Evolutionary conservation across 179 eudicot species (phyloP), one percentile per base, ranked within the genome.

Genomic region (Pouteria campechiana): DNA sequence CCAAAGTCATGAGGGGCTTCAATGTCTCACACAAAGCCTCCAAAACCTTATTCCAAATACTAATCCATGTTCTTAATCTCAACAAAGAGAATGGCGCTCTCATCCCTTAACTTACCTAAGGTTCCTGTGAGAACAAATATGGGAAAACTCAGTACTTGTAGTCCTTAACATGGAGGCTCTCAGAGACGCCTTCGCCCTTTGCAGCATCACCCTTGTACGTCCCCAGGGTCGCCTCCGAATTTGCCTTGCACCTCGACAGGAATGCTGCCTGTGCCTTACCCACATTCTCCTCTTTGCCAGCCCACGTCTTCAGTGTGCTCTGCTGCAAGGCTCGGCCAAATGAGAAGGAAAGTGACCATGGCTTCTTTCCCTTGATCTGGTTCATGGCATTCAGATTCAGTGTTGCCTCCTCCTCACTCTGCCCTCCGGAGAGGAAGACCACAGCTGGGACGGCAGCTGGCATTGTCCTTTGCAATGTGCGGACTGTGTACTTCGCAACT

Each of bases 281-380:
- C 7, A 75, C 60, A 22, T 86, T 86, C 51, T 82, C 95, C 4
- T 55, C 65, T 47, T 86, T 82, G 0, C 95, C 95, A 18, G 12
- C 11, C 95, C 95, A 86, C 1, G 95, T 69, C 84, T 86, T 86
- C 15, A 86, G 93, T 52, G 95, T 86, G 56, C 95, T 86, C 42
- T 50, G 64, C 62, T 86, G 95, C 39, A 86, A 85, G 29, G 95
- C 95, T 23, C 95, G 78, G 15, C 95, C 95, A 11, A 69, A 85
- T 0, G 95, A 85, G 84, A 85, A 85, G 3, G 92, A 63, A 0
- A 85, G 75, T 9, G 65, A 46, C 95, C 95, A 85, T 47, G 95
- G 95, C 71, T 81, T 85, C 81, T 84, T 81, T 28, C 60, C 31
- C 68, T 68, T 29, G 5, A 78, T 72, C 52, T 73, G 68, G 84